phyloP scores from a whole-genome alignment of 1,284 basidiomycete genomes.

The Sutorius eximius region DNA sequence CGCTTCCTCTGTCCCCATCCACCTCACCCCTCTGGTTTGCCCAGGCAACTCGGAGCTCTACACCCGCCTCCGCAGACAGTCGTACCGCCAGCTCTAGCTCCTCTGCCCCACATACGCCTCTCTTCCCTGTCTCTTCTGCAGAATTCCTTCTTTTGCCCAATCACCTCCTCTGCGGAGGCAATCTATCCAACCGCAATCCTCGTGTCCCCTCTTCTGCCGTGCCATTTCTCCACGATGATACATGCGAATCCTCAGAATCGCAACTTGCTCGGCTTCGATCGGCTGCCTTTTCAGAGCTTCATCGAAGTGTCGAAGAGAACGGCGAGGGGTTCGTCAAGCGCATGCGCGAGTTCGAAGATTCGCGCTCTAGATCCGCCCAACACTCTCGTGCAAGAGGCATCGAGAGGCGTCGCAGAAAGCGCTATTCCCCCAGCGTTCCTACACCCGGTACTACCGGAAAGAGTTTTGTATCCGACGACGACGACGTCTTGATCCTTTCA shows the following conservation, averaged over 20 bases:
- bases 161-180: conserved; percentile 23
- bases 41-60: conserved; percentile 26
- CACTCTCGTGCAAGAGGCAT: conserved; percentile 39
- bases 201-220: conserved; percentile 24
- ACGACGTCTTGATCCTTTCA: conserved; percentile 57
- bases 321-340: conserved; percentile 67
- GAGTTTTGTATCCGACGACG: conserved; percentile 40
- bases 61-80: conserved; percentile 33
- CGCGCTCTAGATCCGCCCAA: conserved; percentile 41
- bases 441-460: conserved; percentile 13
- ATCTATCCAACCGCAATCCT: conserved; percentile 19
- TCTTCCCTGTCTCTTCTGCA: conserved; percentile 55
- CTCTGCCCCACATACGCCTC: conserved; percentile 33
- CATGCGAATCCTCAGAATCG: conserved; percentile 24
- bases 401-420: conserved; percentile 42
- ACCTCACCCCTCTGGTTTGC: conserved; percentile 15
- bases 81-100: conserved; percentile 28
- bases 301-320: conserved; percentile 56
- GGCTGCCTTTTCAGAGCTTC: conserved; percentile 63
- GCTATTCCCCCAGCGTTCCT: conserved; percentile 31
- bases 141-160: conserved; percentile 57
- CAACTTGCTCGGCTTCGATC: conserved; percentile 53
- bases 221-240: conserved; percentile 13
- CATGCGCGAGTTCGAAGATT: conserved; percentile 68
- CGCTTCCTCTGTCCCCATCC: not conserved